These are phyloP conservation scores for Mycena sanguinolenta DNA, from an alignment of 768 basidiomycete genomes.

Conservation along the genomic window DNA sequence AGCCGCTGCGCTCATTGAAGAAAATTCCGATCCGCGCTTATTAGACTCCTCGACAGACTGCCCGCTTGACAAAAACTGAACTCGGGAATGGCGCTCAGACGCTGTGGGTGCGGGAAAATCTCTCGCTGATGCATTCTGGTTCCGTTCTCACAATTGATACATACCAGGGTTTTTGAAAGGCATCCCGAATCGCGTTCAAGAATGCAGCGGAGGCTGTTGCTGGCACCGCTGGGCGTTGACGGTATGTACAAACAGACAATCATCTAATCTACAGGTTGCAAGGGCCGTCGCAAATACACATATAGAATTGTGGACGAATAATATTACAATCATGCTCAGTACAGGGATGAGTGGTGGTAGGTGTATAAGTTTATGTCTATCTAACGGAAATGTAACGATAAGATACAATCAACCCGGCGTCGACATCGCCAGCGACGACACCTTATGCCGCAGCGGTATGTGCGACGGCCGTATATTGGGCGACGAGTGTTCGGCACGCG, in stretches of 20 bases:
- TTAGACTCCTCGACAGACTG: too few species aligned
- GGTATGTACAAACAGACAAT: not conserved
- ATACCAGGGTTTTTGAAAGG: too few species aligned
- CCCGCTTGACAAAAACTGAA: not conserved
- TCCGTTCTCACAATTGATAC: too few species aligned
- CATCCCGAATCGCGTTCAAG: too few species aligned
- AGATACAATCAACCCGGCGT: conserved; percentile 7
- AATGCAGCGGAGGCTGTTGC: too few species aligned
- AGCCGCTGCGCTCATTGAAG: not conserved
- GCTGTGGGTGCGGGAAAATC: too few species aligned
- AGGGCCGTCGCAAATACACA: not conserved
- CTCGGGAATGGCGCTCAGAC: not conserved
- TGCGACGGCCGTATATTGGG: not conserved
- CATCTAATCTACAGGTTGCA: too few species aligned
- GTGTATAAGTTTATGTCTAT: conserved; percentile 13
- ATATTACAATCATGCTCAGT: not conserved
- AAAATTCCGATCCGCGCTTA: not conserved
- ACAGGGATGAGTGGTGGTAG: conserved; percentile 17
- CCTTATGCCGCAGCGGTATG: conserved; percentile 21
- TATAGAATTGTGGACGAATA: not conserved
- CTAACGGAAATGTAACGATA: not conserved
- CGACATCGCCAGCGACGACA: conserved; percentile 27
- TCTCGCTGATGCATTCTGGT: too few species aligned
- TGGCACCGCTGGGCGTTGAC: too few species aligned
- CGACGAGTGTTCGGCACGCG: not conserved